phyloP scores from a whole-genome alignment of 2,329 filamentous ascomycete species.

The Passalora sequoiae region DNA sequence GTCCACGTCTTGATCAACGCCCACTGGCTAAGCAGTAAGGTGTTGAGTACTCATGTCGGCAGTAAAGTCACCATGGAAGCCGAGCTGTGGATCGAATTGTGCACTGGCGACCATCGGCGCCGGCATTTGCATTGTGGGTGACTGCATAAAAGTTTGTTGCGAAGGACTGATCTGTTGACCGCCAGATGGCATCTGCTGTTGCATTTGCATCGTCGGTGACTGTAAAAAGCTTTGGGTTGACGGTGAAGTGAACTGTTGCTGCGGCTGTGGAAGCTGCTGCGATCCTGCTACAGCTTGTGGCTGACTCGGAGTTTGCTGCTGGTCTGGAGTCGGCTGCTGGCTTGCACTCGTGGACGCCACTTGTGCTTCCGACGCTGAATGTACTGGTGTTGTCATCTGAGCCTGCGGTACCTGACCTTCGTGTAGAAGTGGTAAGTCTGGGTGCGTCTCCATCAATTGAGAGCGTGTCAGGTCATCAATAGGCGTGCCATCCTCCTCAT shows the following conservation, averaged over 20 bases:
- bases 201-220: not conserved
- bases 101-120: not conserved
- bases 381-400: slow-evolving; percentile 3
- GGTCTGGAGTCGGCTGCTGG: not conserved
- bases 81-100: slow-evolving; percentile 1
- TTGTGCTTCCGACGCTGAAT: not conserved
- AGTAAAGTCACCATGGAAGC: not conserved
- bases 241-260: not conserved
- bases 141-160: slow-evolving; percentile 4
- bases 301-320: not conserved
- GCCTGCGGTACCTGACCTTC: slow-evolving; percentile 8
- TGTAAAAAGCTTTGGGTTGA: not conserved
- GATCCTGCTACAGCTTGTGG: too few species aligned
- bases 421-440: slow-evolving; percentile 22
- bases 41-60: not conserved
- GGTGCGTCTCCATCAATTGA: slow-evolving; percentile 28
- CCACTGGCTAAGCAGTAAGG: not conserved
- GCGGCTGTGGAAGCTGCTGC: not conserved
- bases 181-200: not conserved
- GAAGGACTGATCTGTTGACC: not conserved
- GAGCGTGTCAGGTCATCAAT: slow-evolving; percentile 25
- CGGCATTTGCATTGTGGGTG: slow-evolving; percentile 1
- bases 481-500: slow-evolving; percentile 28
- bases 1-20: not conserved
- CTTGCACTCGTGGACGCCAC: not conserved